phyloP scores from a whole-genome alignment of 2,329 filamentous ascomycete species.

The Apiospora arundinis region DNA sequence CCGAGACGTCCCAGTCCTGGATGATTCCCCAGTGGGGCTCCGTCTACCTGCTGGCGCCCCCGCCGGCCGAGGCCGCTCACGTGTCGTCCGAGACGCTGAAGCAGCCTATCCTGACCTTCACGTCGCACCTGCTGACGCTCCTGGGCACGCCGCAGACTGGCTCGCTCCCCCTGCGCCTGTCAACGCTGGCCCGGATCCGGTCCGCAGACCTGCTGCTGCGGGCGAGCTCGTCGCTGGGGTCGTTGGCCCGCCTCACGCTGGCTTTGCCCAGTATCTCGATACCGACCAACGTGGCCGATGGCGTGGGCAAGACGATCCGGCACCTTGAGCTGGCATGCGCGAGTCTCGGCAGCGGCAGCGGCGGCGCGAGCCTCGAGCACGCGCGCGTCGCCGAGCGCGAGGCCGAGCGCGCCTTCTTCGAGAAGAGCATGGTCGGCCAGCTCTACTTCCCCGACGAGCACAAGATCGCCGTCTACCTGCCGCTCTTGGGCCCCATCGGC shows the following conservation, averaged over 20 bases:
- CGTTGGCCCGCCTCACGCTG: slow-evolving; percentile 81
- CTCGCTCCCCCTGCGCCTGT: slow-evolving; percentile 83
- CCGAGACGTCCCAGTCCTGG: slow-evolving; percentile 71
- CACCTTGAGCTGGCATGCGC: slow-evolving; percentile 81
- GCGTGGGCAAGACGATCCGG: slow-evolving; percentile 78
- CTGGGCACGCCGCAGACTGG: slow-evolving; percentile 84
- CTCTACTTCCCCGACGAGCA: slow-evolving; percentile 99
- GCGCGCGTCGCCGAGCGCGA: slow-evolving; percentile 86
- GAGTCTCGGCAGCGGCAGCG: slow-evolving; percentile 63
- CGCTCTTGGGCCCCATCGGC: slow-evolving; percentile 86
- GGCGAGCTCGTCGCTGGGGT: slow-evolving; percentile 92
- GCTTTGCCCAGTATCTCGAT: slow-evolving; percentile 92
- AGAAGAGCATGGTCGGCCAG: slow-evolving; percentile 98
- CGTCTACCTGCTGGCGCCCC: slow-evolving; percentile 63
- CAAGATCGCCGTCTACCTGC: slow-evolving; percentile 95
- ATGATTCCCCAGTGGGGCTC: slow-evolving; percentile 95
- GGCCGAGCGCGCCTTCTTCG: slow-evolving; percentile 94
- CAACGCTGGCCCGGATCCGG: slow-evolving; percentile 83
- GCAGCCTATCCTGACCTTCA: slow-evolving; percentile 86
- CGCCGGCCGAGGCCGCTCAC: slow-evolving; percentile 47
- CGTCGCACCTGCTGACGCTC: slow-evolving; percentile 85
- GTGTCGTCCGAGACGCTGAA: slow-evolving; percentile 72
- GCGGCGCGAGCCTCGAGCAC: slow-evolving; percentile 68
- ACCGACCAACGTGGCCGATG: slow-evolving; percentile 82
- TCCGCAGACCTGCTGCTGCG: slow-evolving; percentile 85